Base-by-base conservation (phyloP, 306 rosid species). In the Arachis hypogaea region DNA sequence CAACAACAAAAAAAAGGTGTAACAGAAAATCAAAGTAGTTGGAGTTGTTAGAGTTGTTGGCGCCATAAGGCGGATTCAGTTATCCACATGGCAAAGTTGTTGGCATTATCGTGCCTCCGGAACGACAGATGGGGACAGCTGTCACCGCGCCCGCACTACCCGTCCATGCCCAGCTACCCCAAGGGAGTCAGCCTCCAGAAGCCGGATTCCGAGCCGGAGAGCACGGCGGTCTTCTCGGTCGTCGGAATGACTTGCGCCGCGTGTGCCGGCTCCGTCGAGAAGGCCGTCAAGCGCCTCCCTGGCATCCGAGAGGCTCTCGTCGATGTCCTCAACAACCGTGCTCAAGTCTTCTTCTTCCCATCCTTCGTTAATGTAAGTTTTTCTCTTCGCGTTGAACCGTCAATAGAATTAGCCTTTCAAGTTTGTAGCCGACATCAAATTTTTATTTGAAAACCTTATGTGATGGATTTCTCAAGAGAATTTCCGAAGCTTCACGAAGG, bases 191-290 rank as follows among this genome's bases (percentile, higher is more conserved):
- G 18, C 66, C 36, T 28, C 63, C 44, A 49, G 69, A 44, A 44
- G 9, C 29, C 51, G 51, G 51, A 7, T 2, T 46, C 51, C 11
- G 51, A 10, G 51, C 4, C 51, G n/a, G 51, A 46, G 1, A n/a
- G 1, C 28, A 51, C 7, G 75, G 88, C 87, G 7, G 79, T 88
- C 72, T 84, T 91, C 69, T 75, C 79, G 1, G 90, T 91, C 58
- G 9, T 47, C 22, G 97, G 97, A 46, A 86, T 91, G 89, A 80
- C 86, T 3, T 87, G 97, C 77, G 77, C 92, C n/a, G 94, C 92
- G 0, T 88, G 94, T 43, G 90, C 92, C 1, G 89, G 82, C 6
- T 86, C 92, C 2, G 85, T 88, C 5, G 94, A 91, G 77, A 91
- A 87, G 61, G 83, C 88, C 4, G 38, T 91, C 80, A 91, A 91